Conservation (phyloP, 139 green algal genomes). For the Picochlorum sp. region DNA sequence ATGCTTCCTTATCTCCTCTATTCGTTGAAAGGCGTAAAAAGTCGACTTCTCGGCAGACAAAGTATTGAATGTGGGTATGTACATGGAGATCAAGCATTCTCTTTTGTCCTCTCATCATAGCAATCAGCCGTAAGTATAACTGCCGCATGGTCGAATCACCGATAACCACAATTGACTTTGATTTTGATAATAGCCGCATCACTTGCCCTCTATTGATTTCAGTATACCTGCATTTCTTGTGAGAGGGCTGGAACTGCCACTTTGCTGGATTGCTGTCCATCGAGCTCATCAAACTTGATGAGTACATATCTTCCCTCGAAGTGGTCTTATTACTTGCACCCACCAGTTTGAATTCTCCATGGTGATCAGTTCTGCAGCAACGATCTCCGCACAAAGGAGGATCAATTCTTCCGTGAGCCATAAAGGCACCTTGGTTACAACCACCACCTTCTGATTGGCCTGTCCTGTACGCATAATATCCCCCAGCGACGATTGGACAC, state of each 20-base stretch:
- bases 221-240: slow-evolving; percentile 5
- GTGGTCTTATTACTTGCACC: background rate
- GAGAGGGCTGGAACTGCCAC: background rate
- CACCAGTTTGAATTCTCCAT: slow-evolving; percentile 2
- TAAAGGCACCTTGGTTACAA: slow-evolving; percentile 3
- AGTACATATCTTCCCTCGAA: background rate
- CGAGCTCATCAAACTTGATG: background rate
- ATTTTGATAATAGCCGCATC: background rate
- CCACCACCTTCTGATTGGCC: slow-evolving; percentile 10
- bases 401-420: background rate
- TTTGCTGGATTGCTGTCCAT: background rate
- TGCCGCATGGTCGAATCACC: slow-evolving; percentile 13
- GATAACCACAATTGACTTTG: slow-evolving; percentile 10
- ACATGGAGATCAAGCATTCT: slow-evolving; percentile 5
- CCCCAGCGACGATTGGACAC: slow-evolving; percentile 9
- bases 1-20: background rate
- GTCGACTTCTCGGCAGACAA: slow-evolving; percentile 8
- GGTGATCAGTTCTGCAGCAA: slow-evolving; percentile 9
- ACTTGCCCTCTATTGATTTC: slow-evolving; percentile 9
- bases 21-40: slow-evolving; percentile 11
- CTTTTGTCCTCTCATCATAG: slow-evolving; percentile 11
- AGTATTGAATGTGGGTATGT: slow-evolving; percentile 10
- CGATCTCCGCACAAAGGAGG: background rate
- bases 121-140: slow-evolving; percentile 1
- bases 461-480: slow-evolving; percentile 8